Percentiles rank a stretch among this genome's conserved stretches.
Evolutionary conservation across 495 filamentous ascomycete genomes (phyloP).

Genomic region (Aspergillus leporis): DNA sequence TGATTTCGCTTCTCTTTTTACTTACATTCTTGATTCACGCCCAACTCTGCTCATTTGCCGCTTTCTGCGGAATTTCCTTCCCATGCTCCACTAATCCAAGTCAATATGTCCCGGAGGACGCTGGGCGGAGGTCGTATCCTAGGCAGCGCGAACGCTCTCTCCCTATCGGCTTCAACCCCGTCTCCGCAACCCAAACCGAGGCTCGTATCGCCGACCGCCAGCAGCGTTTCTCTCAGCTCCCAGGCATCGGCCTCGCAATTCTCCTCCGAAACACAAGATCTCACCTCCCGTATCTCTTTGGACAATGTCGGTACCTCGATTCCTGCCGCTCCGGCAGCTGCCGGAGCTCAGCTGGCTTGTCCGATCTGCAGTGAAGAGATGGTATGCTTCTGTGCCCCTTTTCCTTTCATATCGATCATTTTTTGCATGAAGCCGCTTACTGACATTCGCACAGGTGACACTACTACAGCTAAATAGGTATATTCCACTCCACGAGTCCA

Average conservation of each 20-base stretch:
- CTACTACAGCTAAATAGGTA: slow-evolving; percentile 90
- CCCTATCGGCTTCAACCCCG: slow-evolving; percentile 61
- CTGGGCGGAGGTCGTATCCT: slow-evolving; percentile 88
- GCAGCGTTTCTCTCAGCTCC: slow-evolving; percentile 61
- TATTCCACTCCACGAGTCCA: neutral
- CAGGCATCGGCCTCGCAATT: slow-evolving; percentile 61
- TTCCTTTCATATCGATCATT: neutral
- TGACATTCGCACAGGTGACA: slow-evolving; percentile 63
- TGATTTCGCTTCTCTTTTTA: slow-evolving; percentile 1
- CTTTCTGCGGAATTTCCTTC: slow-evolving; percentile 26
- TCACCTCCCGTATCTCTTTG: slow-evolving; percentile 58
- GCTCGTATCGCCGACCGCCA: slow-evolving; percentile 59
- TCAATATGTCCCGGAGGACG: slow-evolving; percentile 75
- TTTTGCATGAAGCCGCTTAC: slow-evolving; percentile 15
- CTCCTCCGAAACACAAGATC: slow-evolving; percentile 58
- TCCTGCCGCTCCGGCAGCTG: slow-evolving; percentile 51
- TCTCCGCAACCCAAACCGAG: slow-evolving; percentile 56
- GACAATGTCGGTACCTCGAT: slow-evolving; percentile 51
- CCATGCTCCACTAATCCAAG: slow-evolving; percentile 39
- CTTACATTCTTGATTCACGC: neutral
- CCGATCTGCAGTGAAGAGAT: slow-evolving; percentile 98
- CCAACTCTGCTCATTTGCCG: slow-evolving; percentile 19
- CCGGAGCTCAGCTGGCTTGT: slow-evolving; percentile 72
- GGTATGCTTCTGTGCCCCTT: slow-evolving; percentile 48
- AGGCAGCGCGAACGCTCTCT: slow-evolving; percentile 75